A percentile compares a stretch with the other conserved stretches of the same genome.
Evolutionary conservation across 164 flowering plant species (phyloP).

Genomic region (Annona squamosa): DNA sequence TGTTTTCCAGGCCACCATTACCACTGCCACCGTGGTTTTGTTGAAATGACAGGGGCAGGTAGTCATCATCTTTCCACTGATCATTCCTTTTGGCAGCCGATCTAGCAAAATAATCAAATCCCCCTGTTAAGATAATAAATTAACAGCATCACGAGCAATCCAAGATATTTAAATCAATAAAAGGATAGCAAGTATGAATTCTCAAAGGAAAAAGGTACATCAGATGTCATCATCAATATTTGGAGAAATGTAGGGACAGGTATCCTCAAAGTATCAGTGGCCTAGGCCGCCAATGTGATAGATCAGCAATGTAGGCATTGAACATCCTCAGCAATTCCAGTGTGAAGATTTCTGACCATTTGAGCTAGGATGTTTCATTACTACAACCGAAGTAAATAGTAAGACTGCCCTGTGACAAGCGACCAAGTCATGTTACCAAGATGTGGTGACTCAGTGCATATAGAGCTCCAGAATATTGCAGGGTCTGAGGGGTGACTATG

Average conservation of each 20-base stretch:
- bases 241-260: background rate
- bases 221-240: background rate
- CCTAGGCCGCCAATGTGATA: background rate
- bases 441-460: too few relatives aligned
- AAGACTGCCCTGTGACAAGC: too few relatives aligned
- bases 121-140: constrained; percentile 52
- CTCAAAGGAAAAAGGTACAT: too few relatives aligned
- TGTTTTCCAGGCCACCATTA: constrained; percentile 15
- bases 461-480: too few relatives aligned
- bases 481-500: too few relatives aligned
- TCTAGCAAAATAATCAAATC: constrained; percentile 50
- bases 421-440: too few relatives aligned
- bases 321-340: background rate
- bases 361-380: background rate
- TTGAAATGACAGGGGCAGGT: constrained; percentile 30
- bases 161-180: constrained; percentile 1
- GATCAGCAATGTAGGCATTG: background rate
- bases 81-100: constrained; percentile 33
- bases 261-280: background rate
- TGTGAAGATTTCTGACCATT: background rate
- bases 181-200: background rate
- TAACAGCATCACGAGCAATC: constrained; percentile 29
- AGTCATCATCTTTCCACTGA: constrained; percentile 37
- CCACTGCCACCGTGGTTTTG: constrained; percentile 24
- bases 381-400: too few relatives aligned